Percentiles rank a stretch among this genome's conserved stretches.
These are phyloP conservation scores for Physcia stellaris DNA, from an alignment of 495 filamentous ascomycete genomes.

Conservation along the genomic window DNA sequence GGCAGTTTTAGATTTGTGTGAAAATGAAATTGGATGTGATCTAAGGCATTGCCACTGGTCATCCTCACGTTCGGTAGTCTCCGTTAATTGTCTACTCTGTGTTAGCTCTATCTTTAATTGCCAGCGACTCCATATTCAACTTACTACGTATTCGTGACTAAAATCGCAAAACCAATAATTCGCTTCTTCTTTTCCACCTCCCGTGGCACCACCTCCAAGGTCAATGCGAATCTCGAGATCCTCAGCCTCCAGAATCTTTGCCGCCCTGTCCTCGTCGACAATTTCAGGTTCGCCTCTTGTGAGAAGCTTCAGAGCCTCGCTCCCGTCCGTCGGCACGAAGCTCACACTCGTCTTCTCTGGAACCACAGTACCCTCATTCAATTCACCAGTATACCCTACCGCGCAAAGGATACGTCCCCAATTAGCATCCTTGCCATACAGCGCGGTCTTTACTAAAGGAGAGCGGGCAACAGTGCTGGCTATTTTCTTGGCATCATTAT, in stretches of 20 bases:
- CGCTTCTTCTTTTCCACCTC: conserved; percentile 54
- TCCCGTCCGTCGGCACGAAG: conserved; percentile 79
- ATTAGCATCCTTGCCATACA: conserved; percentile 96
- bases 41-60: conserved; percentile 1
- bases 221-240: conserved; percentile 70
- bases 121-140: conserved; percentile 13
- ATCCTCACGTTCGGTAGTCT: conserved; percentile 63
- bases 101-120: conserved; percentile 2
- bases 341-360: conserved; percentile 83
- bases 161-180: conserved; percentile 95
- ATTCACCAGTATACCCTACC: conserved; percentile 69
- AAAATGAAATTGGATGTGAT: not conserved
- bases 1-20: too few relatives aligned
- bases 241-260: conserved; percentile 73
- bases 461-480: conserved; percentile 86
- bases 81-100: conserved; percentile 50
- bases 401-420: conserved; percentile 97
- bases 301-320: conserved; percentile 64
- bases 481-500: conserved; percentile 51
- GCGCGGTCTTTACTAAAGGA: conserved; percentile 88
- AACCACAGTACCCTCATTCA: conserved; percentile 44
- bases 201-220: conserved; percentile 37
- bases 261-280: conserved; percentile 68
- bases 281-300: conserved; percentile 83
- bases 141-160: conserved; percentile 82